Percentiles rank a stretch among this genome's conserved stretches.
Conservation (phyloP, 768 basidiomycete genomes). For the Sporobolomyces roseus region DNA sequence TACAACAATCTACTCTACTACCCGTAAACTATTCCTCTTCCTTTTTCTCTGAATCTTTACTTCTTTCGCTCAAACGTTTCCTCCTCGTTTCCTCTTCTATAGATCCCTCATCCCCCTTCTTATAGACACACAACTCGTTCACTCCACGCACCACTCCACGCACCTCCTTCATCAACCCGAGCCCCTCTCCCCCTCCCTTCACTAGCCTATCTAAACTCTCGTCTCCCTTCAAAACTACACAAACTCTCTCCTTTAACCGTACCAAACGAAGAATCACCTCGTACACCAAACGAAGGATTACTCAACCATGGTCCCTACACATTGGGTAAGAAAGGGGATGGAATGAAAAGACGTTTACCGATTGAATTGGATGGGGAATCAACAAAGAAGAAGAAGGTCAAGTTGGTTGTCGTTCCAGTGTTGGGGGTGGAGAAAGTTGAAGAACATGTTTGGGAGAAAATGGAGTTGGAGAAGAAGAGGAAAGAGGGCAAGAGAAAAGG, state of each 20-base stretch:
- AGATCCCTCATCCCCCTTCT: constrained; percentile 42
- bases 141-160: constrained; percentile 32
- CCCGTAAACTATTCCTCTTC: constrained; percentile 31
- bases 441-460: background rate
- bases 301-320: background rate
- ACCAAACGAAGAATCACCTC: background rate
- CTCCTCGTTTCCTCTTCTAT: background rate
- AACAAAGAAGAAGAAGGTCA: background rate
- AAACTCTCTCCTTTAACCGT: constrained; percentile 14
- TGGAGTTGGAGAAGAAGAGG: background rate
- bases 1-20: background rate
- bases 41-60: background rate
- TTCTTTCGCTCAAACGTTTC: background rate
- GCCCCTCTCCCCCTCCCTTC: constrained; percentile 32
- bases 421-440: background rate
- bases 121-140: constrained; percentile 42
- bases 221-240: constrained; percentile 9
- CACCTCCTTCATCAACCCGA: constrained; percentile 5
- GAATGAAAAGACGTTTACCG: background rate
- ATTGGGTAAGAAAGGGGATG: background rate
- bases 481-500: too few species aligned
- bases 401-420: background rate
- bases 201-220: constrained; percentile 38
- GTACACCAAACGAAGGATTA: background rate
- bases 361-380: background rate